These are phyloP conservation scores for Neurospora sp. DNA, from an alignment of 495 filamentous ascomycete genomes.

Conservation along the genomic window DNA sequence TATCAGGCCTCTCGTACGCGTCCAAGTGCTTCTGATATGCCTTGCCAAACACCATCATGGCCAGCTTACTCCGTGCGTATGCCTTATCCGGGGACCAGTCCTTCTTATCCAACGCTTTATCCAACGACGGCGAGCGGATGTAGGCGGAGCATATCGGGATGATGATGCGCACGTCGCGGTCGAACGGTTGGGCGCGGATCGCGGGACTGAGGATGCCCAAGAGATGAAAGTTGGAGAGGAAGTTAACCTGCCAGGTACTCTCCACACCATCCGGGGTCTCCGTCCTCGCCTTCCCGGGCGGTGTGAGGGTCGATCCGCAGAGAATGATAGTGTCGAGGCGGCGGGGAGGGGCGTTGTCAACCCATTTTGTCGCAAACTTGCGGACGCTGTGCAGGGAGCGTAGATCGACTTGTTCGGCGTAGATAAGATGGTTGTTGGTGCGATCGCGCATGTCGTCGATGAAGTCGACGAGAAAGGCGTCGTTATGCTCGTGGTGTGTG, in stretches of 20 bases:
- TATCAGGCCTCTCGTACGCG: slow-evolving; percentile 70
- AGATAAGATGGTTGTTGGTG: slow-evolving; percentile 83
- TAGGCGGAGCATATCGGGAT: slow-evolving; percentile 81
- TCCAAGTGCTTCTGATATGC: slow-evolving; percentile 86
- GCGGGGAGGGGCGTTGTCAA: slow-evolving; percentile 85
- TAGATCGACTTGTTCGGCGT: slow-evolving; percentile 90
- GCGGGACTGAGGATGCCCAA: slow-evolving; percentile 83
- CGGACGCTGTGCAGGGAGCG: slow-evolving; percentile 78
- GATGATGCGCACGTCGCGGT: slow-evolving; percentile 84
- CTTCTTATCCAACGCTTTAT: slow-evolving; percentile 30
- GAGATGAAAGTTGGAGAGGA: slow-evolving; percentile 89
- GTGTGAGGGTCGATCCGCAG: slow-evolving; percentile 66
- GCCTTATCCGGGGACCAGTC: slow-evolving; percentile 44
- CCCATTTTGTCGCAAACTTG: slow-evolving; percentile 95
- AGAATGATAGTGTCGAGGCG: slow-evolving; percentile 90
- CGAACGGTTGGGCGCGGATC: slow-evolving; percentile 77
- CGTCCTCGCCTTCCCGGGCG: slow-evolving; percentile 41
- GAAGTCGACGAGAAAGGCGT: slow-evolving; percentile 84
- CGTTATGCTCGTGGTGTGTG: slow-evolving; percentile 65
- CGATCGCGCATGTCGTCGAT: slow-evolving; percentile 74
- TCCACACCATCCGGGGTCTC: slow-evolving; percentile 73
- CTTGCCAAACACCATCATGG: slow-evolving; percentile 75
- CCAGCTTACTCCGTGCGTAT: slow-evolving; percentile 81
- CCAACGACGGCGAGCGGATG: slow-evolving; percentile 57
- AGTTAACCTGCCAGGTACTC: slow-evolving; percentile 87